A percentile compares a stretch with the other conserved stretches of the same genome.
These are phyloP conservation scores for Fusarium siculi DNA, from an alignment of 2,329 filamentous ascomycete species.

Conservation along the genomic window DNA sequence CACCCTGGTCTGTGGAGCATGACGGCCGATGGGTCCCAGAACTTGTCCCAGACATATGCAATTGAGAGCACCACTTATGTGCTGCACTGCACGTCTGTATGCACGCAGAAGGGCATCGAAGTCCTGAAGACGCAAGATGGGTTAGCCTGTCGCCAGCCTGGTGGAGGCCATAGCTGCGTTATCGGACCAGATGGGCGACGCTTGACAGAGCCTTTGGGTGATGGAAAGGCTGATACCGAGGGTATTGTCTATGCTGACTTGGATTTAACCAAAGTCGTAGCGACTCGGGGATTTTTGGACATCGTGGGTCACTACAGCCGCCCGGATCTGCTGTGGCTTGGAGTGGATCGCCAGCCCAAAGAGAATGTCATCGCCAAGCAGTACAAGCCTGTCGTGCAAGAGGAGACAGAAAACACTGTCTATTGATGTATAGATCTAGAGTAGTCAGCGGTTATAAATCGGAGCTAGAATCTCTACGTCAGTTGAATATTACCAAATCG, in stretches of 20 bases:
- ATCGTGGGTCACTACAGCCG: conserved; percentile 50
- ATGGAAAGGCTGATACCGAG: conserved; percentile 47
- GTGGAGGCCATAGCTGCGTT: conserved; percentile 38
- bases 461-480: neutral
- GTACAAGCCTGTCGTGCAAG: conserved; percentile 3
- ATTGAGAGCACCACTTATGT: conserved; percentile 67
- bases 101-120: conserved; percentile 53
- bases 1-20: conserved; percentile 46
- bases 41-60: conserved; percentile 64
- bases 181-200: conserved; percentile 40
- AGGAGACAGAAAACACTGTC: neutral
- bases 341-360: conserved; percentile 35
- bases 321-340: conserved; percentile 54
- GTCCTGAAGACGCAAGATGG: conserved; percentile 56
- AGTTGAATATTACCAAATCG: neutral
- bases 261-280: conserved; percentile 56
- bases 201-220: conserved; percentile 23
- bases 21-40: conserved; percentile 51
- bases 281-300: conserved; percentile 54
- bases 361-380: conserved; percentile 23
- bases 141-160: conserved; percentile 33
- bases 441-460: neutral
- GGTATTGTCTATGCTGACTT: conserved; percentile 62
- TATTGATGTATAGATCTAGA: neutral
- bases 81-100: conserved; percentile 48